Evolutionary conservation across 208 protist genomes (phyloP).

Genomic region (Trypanosoma brucei): DNA sequence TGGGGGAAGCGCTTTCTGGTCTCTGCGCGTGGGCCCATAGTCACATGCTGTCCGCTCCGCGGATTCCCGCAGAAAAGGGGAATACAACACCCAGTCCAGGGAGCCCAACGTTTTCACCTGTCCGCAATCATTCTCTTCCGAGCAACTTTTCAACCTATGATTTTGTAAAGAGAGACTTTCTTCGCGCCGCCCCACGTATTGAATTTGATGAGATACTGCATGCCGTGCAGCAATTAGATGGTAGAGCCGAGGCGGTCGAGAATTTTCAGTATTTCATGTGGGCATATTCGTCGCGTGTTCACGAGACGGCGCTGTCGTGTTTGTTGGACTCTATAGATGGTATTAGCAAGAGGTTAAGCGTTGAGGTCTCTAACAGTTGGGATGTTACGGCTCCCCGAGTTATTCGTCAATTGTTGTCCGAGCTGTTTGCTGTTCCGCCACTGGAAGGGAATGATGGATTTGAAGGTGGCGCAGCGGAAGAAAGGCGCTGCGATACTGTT

Average conservation of each 20-base stretch:
- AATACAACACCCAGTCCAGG: neutral
- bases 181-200: conserved; percentile 17
- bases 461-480: neutral
- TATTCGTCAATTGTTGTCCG: conserved; percentile 3
- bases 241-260: conserved; percentile 12
- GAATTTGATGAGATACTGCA: conserved; percentile 13
- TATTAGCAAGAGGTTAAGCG: neutral
- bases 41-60: neutral
- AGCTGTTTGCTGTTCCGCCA: conserved; percentile 17
- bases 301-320: conserved; percentile 5
- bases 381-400: conserved; percentile 10
- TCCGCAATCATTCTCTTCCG: no score
- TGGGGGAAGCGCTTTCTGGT: conserved; percentile 23
- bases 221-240: conserved; percentile 17
- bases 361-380: neutral
- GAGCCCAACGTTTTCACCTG: neutral
- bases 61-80: neutral
- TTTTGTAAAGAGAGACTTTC: conserved; percentile 9
- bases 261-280: conserved; percentile 16
- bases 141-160: neutral
- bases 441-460: neutral
- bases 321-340: conserved; percentile 9
- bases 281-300: conserved; percentile 17
- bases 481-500: neutral
- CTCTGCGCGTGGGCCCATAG: conserved; percentile 13